Evolutionary conservation across 129 eudicot genomes (phyloP).

Genomic region (Erigeron canadensis): DNA sequence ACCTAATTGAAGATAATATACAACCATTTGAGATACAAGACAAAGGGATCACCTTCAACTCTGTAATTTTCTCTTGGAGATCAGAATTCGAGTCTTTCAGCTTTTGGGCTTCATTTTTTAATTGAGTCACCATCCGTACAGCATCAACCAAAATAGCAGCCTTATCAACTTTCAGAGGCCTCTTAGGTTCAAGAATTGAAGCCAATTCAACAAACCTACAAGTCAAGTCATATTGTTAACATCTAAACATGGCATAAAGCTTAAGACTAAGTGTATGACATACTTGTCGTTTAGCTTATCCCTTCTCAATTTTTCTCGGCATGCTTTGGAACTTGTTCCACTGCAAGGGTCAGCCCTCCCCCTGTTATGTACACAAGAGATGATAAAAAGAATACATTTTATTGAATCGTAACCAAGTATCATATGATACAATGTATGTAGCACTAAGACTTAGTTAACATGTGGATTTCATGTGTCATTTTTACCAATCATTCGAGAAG

Average conservation of each 20-base stretch:
- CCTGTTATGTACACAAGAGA: slow-evolving; percentile 40
- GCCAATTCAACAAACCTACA: slow-evolving; percentile 73
- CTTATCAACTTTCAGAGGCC: slow-evolving; percentile 64
- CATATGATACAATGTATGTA: background rate
- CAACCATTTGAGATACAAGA: background rate
- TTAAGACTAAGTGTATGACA: background rate
- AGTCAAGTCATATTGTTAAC: background rate
- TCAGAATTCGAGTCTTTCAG: slow-evolving; percentile 55
- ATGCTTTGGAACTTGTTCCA: slow-evolving; percentile 73
- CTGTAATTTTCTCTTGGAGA: slow-evolving; percentile 76
- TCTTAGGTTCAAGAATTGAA: slow-evolving; percentile 66
- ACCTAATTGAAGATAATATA: background rate
- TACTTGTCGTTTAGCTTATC: slow-evolving; percentile 83
- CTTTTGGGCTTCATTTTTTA: slow-evolving; percentile 61
- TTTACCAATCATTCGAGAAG: background rate
- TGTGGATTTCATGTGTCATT: background rate
- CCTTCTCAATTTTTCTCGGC: slow-evolving; percentile 84
- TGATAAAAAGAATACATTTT: background rate
- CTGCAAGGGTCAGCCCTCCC: slow-evolving; percentile 55
- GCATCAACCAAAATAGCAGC: slow-evolving; percentile 81
- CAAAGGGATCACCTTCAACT: slow-evolving; percentile 48
- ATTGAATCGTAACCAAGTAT: too few relatives aligned
- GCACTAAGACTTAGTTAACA: background rate
- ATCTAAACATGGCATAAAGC: background rate
- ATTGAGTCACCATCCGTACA: slow-evolving; percentile 59